Base-by-base conservation (phyloP, 192 early-diverging fungal genomes). In the Funneliformis geosporum region DNA sequence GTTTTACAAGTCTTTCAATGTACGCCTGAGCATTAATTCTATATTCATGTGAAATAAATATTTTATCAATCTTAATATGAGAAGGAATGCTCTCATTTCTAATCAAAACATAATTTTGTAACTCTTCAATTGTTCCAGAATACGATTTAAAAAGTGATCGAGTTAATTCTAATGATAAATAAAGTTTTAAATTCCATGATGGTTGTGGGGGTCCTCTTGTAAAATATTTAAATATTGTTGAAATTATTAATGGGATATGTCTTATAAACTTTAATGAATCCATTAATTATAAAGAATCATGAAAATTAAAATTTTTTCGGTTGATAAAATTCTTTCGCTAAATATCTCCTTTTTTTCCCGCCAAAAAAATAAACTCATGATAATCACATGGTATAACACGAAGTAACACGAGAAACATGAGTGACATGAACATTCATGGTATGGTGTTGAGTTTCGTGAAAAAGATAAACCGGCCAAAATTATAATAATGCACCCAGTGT, bases 151-250 rank as follows among this genome's bases (percentile, higher is more conserved):
- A 7, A 25, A 84, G 74, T 38, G 82, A 75, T n/a, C 75, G 81
- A 11, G 84, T 4, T 6, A 84, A 39, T 12, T 79, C 73, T 8
- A 87, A 50, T 11, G 74, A 60, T 28, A 89, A 23, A 14, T 83
- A 68, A 50, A 84, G 76, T n/a, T 75, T 73, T 5, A 83, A 80
- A n/a, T 74, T 39, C 88, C 88, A 89, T 14, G 84, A 86, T 16
- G 81, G 83, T 44, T 82, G 80, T n/a, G 84, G 83, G 11, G 88
- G 88, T 16, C 88, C 88, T 21, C 78, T 12, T 68, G 2, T 39
- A 68, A 18, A n/a, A 68, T 68, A 38, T 21, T 68, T 68, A 38
- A 42, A 2, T 16, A 68, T 68, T 39, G 66, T 68, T 8, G 66
- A 68, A 68, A 21, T 8, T 7, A 68, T 8, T 18, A 21, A 38